Evolutionary conservation across 768 basidiomycete genomes (phyloP), one percentile per base, ranked within the genome.

Genomic region (Daedaleopsis sinensis): DNA sequence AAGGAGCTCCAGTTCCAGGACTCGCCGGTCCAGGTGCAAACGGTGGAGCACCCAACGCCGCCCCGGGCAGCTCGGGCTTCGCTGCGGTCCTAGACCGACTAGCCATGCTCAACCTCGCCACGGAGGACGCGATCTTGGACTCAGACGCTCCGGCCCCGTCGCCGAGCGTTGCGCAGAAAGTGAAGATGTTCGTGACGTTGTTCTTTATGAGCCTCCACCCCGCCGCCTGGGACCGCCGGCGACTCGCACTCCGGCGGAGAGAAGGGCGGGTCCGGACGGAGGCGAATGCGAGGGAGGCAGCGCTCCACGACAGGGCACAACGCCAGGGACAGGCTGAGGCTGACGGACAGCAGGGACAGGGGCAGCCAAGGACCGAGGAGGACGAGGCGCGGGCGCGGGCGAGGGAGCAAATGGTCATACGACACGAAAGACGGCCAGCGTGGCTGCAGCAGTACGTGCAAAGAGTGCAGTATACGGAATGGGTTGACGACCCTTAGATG

Each of bases 181-280:
- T 75, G 23, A 71, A 72, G 47, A 81, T 83, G 10, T 90, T 92
- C 68, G 63, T 84, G 35, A 74, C 77, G 35, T 73, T 92, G 37
- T 74, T 91, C 44, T 38, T 86, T 32, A 75, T 83, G 36, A 90
- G 89, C 16, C 70, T 89, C 38, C 86, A 91, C 69, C 90, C 90
- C 5, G 90, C 89, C 42, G 78, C 90, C 43, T 91, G 90, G 84
- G 86, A 91, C 68, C 81, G 84, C 61, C 78, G 90, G 67, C 77
- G 89, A 52, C 74, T 70, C 21, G 81, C 79, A 15, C 79, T 92
- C 67, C 77, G 84, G 65, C 78, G 77, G 60, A 75, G 90, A 54
- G 90, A 92, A 75, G 85, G 88, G 9, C 79, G 81, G 47, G 70
- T 92, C 38, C 79, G 89, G 63, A 88, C 85, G 35, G 90, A 91